Evolutionary conservation across 1,284 basidiomycete genomes (phyloP), one percentile per base, ranked within the genome.

Genomic region (Takashimella koratensis): DNA sequence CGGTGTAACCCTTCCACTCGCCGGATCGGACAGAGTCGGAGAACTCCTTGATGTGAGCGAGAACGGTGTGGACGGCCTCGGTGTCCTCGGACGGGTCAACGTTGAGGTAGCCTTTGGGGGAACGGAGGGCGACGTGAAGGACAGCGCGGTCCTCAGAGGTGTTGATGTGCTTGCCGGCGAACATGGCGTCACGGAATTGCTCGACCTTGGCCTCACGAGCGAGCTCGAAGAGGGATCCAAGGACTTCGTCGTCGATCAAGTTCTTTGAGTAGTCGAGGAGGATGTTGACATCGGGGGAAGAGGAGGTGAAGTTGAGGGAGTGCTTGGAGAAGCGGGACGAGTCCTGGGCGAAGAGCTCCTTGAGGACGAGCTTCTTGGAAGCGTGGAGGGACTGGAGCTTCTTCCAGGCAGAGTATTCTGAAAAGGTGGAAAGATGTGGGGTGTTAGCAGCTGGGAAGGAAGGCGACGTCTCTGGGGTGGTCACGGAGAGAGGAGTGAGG

Each of bases 241-340:
- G 82, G 74, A 98, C 85, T 58, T 90, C 85, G 66, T 91, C 81
- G 58, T 89, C 92, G 81, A 98, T 84, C 59, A 98, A 79, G 79
- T 98, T 97, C 80, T 98, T 98, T 70, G 91, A 95, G 79, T 88
- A 96, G 78, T 98, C 95, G 70, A 97, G 82, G 58, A 98, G 83
- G 78, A 98, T 83, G 51, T 86, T 86, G 53, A 87, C 86, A 58
- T 84, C 80, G 55, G 77, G 73, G 40, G 81, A 81, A 5, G 79
- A 75, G 50, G 86, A 83, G 55, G 79, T 81, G 79, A 91, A 98
- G 61, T 86, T 80, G 58, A 81, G 82, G 47, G 89, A 93, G 79
- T 89, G 90, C 72, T 86, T 90, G 57, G 82, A 74, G 80, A 97
- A 98, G 56, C 96, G 88, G 24, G 60, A 56, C 13, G 91, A 85